Base-by-base conservation (phyloP, 305 asterid species). In the Lippia alba region DNA sequence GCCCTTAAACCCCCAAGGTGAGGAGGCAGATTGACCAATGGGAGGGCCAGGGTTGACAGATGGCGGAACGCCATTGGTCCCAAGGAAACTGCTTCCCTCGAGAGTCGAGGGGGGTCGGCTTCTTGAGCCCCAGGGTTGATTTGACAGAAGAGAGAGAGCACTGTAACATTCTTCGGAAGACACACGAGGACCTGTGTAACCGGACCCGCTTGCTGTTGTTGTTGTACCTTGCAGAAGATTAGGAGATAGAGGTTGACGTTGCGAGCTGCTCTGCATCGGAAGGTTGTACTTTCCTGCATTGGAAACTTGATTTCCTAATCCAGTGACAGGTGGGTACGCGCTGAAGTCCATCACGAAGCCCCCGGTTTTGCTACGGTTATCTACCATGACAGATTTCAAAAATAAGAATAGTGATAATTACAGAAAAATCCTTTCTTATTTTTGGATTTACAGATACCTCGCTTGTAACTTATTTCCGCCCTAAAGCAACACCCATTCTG, bases 121-220 rank as follows among this genome's bases (percentile, higher is more conserved):
- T 78, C 89, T 86, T 45, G 93, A 80, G 84, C 74, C 83, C 95
- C 95, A 92, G 56, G 93, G 87, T 61, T 89, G 89, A 72, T 78
- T 94, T 94, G 98, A 94, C 97, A 89, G 97, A 91, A 94, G 98
- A 94, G 96, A 94, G 98, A 86, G 98, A 94, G 96, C 99, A 79
- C 78, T 76, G 71, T 69, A 83, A 72, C 85, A 77, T 67, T 86
- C 86, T 56, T 82, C 85, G 0, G 90, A 74, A 72, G 96, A 79
- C 68, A 70, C 79, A 53, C 77, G 78, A 17, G 83, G 78, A 71
- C 75, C 77, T 1, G 79, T 60, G 59, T 72, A 82, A 66, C 75
- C 12, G 12, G 86, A 75, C 81, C 86, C 66, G 64, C 79, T 56
- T n/a, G 80, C 58, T 56, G 89, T 56, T 12, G 80, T 58, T 56